Conservation (phyloP, 1,139 yeast genomes). For the Magnusiomyces fungicola region DNA sequence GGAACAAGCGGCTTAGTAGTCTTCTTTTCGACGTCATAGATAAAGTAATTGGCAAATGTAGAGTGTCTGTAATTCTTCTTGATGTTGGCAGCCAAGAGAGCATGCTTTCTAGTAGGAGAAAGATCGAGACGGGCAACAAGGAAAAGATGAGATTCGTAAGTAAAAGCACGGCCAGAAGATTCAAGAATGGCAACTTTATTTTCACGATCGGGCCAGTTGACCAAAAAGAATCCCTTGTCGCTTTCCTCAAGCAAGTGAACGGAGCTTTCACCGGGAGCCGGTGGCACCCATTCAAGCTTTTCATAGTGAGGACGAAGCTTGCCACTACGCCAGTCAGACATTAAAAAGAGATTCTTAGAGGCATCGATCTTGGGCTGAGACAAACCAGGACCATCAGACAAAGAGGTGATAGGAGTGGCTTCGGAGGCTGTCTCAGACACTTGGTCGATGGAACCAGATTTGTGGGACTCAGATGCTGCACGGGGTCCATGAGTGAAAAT, state of each 20-base stretch:
- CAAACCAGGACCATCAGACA: not conserved
- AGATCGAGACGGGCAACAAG: conserved; percentile 25
- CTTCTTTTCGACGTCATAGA: conserved; percentile 40
- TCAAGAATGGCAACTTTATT: conserved; percentile 18
- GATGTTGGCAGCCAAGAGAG: conserved; percentile 46
- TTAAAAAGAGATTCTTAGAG: conserved; percentile 9
- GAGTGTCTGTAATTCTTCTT: conserved; percentile 72
- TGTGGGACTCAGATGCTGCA: too few species aligned
- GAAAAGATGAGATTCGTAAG: conserved; percentile 19
- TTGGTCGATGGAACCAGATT: not conserved
- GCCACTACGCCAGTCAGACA: conserved; percentile 13
- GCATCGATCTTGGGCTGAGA: conserved; percentile 3
- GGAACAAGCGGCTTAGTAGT: conserved; percentile 38
- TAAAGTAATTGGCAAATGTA: conserved; percentile 57
- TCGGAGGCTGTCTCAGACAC: not conserved
- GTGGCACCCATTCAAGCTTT: conserved; percentile 12
- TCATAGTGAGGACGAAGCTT: conserved; percentile 10
- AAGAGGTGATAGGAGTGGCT: not conserved
- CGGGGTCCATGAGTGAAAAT: too few species aligned
- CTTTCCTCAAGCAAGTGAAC: conserved; percentile 13
- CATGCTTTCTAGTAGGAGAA: conserved; percentile 38
- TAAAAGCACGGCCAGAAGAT: conserved; percentile 13
- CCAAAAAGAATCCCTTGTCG: conserved; percentile 15
- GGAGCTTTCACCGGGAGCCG: conserved; percentile 12
- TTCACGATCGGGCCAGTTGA: conserved; percentile 24